Conservation (phyloP, 768 basidiomycete species). For the Fibroporia radiculosa region DNA sequence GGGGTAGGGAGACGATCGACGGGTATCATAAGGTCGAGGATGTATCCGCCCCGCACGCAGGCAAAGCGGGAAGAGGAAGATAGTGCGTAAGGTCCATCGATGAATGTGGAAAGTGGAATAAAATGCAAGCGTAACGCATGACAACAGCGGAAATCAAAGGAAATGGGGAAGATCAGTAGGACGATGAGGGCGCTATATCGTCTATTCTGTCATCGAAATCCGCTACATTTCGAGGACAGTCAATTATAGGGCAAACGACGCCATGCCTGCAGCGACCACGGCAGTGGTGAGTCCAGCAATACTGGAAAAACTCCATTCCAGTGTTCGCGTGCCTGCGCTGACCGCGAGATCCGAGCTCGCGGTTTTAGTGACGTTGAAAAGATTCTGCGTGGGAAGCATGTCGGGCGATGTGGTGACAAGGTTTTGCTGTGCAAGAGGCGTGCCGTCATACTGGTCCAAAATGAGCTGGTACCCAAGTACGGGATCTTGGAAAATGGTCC, state of each 20-base stretch:
- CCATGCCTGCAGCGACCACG: slow-evolving; percentile 6
- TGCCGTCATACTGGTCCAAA: slow-evolving; percentile 71
- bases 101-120: neutral
- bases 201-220: neutral
- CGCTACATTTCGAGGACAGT: neutral
- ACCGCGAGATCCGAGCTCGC: slow-evolving; percentile 1
- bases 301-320: slow-evolving; percentile 6
- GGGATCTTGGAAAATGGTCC: slow-evolving; percentile 70
- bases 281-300: slow-evolving; percentile 5
- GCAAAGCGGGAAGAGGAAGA: neutral
- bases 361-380: slow-evolving; percentile 45
- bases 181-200: neutral
- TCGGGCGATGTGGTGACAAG: slow-evolving; percentile 63
- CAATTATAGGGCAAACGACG: slow-evolving; percentile 8
- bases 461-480: slow-evolving; percentile 60
- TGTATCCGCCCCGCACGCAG: neutral
- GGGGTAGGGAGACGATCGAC: slow-evolving; percentile 1
- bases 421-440: slow-evolving; percentile 66
- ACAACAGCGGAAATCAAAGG: neutral
- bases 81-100: slow-evolving; percentile 2
- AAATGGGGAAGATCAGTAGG: neutral
- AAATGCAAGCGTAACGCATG: slow-evolving; percentile 1
- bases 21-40: slow-evolving; percentile 4
- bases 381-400: slow-evolving; percentile 71
- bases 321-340: slow-evolving; percentile 7